These are phyloP conservation scores for Penicillium brasilianum DNA, from an alignment of 2,329 filamentous ascomycete species.

Conservation along the genomic window DNA sequence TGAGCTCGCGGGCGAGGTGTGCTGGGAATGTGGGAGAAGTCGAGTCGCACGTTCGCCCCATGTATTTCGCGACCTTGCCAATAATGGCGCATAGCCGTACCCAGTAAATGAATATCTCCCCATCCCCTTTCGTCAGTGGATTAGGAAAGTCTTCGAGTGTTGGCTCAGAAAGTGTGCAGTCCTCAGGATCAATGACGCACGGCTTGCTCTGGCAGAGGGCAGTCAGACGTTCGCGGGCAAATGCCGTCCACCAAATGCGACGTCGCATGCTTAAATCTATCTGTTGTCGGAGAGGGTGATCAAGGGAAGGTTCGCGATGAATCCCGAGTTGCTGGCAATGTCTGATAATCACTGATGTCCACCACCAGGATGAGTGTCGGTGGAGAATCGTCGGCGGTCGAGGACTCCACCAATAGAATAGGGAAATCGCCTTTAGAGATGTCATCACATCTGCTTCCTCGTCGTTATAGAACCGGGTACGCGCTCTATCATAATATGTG, in stretches of 20 bases:
- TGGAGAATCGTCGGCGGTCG: no score
- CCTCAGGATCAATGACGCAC: constrained; percentile 41
- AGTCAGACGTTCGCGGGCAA: constrained; percentile 49
- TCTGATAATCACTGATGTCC: no score
- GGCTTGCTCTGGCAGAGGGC: constrained; percentile 52
- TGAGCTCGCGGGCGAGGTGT: neutral
- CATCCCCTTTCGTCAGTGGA: neutral
- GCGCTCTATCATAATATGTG: no score
- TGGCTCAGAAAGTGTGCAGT: neutral
- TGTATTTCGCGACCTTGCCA: neutral
- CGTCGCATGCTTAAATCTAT: constrained; percentile 39
- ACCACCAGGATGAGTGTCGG: no score
- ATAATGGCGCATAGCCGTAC: neutral
- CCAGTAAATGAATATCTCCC: neutral
- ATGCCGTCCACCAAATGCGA: constrained; percentile 53
- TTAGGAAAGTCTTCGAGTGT: neutral
- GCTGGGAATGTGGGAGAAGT: neutral
- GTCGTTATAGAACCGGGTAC: no score
- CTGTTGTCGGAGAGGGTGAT: constrained; percentile 25
- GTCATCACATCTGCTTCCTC: no score
- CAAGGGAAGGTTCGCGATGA: neutral
- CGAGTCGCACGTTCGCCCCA: neutral
- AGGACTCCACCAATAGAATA: no score
- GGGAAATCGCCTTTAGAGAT: no score
- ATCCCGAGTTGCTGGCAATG: no score